phyloP scores from a whole-genome alignment of 495 filamentous ascomycete genomes.

The Emericellopsis terricola region DNA sequence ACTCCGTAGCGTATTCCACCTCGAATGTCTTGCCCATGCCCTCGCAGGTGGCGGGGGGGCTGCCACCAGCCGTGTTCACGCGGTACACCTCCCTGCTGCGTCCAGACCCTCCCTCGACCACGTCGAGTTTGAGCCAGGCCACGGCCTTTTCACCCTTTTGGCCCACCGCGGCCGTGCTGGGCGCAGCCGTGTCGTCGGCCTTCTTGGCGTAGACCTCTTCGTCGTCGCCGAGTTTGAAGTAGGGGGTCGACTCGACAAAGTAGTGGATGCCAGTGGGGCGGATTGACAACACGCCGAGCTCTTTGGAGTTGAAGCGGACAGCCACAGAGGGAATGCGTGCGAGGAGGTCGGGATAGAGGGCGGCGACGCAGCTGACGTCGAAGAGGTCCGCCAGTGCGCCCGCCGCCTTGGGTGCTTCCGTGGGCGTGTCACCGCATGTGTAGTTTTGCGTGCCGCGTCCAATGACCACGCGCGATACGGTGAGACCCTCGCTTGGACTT shows the following conservation, averaged over 20 bases:
- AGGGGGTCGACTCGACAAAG: conserved; percentile 52
- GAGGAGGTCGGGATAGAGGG: conserved; percentile 44
- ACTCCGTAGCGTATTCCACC: conserved; percentile 72
- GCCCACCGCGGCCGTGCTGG: conserved; percentile 33
- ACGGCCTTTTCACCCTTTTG: conserved; percentile 40
- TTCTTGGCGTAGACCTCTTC: conserved; percentile 42
- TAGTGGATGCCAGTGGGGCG: conserved; percentile 57
- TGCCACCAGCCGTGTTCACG: conserved; percentile 72
- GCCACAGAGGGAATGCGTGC: conserved; percentile 31
- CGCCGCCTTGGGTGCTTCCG: conserved; percentile 38
- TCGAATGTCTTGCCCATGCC: conserved; percentile 42
- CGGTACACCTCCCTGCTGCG: conserved; percentile 61
- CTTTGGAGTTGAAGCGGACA: conserved; percentile 32
- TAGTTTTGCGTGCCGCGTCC: conserved; percentile 90
- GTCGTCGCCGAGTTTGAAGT: conserved; percentile 53
- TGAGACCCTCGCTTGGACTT: conserved; percentile 34
- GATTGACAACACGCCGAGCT: conserved; percentile 34
- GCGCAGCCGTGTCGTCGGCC: conserved; percentile 34
- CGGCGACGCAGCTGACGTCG: conserved; percentile 68
- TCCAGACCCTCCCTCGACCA: conserved; percentile 34
- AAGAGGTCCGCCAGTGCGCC: conserved; percentile 79
- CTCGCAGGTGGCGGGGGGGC: conserved; percentile 55
- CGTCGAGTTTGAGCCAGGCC: conserved; percentile 46
- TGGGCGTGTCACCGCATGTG: conserved; percentile 47
- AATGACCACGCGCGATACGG: conserved; percentile 57